Evolutionary conservation across 2,329 filamentous ascomycete species (phyloP).

Genomic region (Lachnellula willkommii): DNA sequence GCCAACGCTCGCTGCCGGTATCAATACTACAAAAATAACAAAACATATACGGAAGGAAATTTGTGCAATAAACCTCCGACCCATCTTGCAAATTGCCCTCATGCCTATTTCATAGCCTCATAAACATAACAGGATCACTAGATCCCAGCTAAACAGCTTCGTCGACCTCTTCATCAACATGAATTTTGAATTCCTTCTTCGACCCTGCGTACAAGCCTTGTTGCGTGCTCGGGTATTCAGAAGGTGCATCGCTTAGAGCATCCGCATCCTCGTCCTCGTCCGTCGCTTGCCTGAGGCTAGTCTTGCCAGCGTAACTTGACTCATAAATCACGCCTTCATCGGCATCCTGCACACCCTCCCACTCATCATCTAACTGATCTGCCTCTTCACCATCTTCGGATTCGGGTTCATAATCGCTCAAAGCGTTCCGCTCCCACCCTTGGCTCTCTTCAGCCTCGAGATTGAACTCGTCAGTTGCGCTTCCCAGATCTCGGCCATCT

Average conservation of each 20-base stretch:
- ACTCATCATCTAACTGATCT: slow-evolving; percentile 23
- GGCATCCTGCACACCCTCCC: slow-evolving; percentile 24
- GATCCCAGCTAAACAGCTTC: slow-evolving; percentile 8
- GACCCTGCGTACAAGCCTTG: slow-evolving; percentile 13
- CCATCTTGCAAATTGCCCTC: background rate
- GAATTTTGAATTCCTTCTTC: slow-evolving; percentile 22
- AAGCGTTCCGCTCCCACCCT: slow-evolving; percentile 19
- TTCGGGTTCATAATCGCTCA: slow-evolving; percentile 17
- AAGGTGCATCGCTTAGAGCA: slow-evolving; percentile 38
- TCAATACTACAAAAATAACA: background rate
- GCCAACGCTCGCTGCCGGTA: slow-evolving; percentile 6
- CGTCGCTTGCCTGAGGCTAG: background rate
- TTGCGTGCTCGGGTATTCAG: slow-evolving; percentile 51
- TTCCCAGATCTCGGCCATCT: slow-evolving; percentile 16
- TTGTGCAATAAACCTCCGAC: background rate
- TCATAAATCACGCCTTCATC: slow-evolving; percentile 25
- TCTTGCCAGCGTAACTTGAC: background rate
- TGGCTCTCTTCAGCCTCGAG: slow-evolving; percentile 26
- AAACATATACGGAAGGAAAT: background rate
- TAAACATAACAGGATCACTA: background rate
- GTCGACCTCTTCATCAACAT: slow-evolving; percentile 26
- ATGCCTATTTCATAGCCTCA: background rate
- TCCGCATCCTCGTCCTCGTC: slow-evolving; percentile 25
- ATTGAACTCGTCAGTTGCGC: slow-evolving; percentile 23
- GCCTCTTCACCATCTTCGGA: slow-evolving; percentile 3